Evolutionary conservation across 1,284 basidiomycete genomes (phyloP).

Genomic region (Coniferiporia weirii): DNA sequence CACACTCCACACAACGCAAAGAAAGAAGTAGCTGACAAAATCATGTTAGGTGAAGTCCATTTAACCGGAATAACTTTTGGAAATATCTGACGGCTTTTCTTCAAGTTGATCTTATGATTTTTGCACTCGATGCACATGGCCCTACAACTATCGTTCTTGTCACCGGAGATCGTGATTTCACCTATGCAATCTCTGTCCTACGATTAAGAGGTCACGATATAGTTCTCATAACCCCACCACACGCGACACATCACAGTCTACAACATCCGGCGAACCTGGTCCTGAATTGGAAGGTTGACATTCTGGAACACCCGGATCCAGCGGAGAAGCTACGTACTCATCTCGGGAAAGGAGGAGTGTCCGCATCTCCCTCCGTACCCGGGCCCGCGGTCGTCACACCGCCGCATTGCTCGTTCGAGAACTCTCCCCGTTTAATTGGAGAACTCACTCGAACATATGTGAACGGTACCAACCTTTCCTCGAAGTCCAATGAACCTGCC

Average conservation of each 20-base stretch:
- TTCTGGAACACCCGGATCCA: neutral
- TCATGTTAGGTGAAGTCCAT: conserved; percentile 26
- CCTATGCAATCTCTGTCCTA: conserved; percentile 48
- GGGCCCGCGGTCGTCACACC: no score
- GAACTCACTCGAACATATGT: neutral
- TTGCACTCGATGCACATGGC: conserved; percentile 48
- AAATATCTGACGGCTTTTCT: neutral
- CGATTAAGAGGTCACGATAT: conserved; percentile 45
- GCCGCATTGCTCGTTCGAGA: no score
- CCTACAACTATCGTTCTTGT: conserved; percentile 50
- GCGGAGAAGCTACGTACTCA: neutral
- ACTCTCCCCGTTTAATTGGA: neutral
- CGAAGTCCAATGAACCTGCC: neutral
- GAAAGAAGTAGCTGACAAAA: conserved; percentile 38
- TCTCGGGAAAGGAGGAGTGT: neutral
- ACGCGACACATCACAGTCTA: conserved; percentile 21
- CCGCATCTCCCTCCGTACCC: neutral
- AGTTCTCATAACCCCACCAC: conserved; percentile 40
- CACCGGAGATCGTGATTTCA: conserved; percentile 54
- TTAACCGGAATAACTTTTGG: neutral
- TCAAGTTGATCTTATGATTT: conserved; percentile 53
- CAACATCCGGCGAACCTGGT: neutral
- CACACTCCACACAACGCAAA: conserved; percentile 40
- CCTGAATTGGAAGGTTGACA: neutral
- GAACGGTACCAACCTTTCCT: neutral